Base-by-base conservation (phyloP, 2,329 filamentous ascomycete genomes). In the Aphanocladium album region DNA sequence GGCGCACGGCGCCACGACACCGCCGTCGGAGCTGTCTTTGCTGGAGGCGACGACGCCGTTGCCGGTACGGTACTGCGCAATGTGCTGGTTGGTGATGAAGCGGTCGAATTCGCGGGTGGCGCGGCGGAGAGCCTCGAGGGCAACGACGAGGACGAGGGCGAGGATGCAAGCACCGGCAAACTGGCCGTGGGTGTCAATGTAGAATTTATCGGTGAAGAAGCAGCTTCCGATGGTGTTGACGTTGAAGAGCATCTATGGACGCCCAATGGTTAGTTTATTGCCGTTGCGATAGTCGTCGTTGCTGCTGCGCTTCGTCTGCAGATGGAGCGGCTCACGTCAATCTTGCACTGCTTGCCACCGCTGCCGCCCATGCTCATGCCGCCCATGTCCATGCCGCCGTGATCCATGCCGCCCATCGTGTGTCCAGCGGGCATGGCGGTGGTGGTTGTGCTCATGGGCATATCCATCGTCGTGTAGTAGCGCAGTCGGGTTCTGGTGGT, bases 121-220 rank as follows among this genome's bases (percentile, higher is more conserved):
- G 33, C 90, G 87, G 54, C 91, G 88, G 23, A 95, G 80, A 61
- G 87, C 77, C 70, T 95, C 90, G 66, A 95, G 86, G 6, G 76
- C 68, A 57, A 93, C 80, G 66, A 89, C 88, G 57, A 96, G 84
- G n/a, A 88, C 76, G 63, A 91, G 79, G 39, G 91, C 86, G 62
- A 89, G 90, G 69, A 96, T 87, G 76, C 90, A 95, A 57, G 87
- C 89, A 23, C 88, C 90, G 52, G 88, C 90, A 70, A 96, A 93
- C 81, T 88, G 88, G 71, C 82, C 86, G 2, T 73, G 75, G 25
- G 86, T 88, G 17, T 77, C 86, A 71, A 93, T 83, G 68, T 86
- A 86, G 90, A 90, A 95, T 23, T 80, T 79, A 8, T 71, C 67
- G 25, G 88, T 76, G 69, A 95, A 81, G 80, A 95, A 93, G 74